These are phyloP conservation scores for Penicillium digitatum DNA, from an alignment of 2,329 filamentous ascomycete species.

Conservation along the genomic window DNA sequence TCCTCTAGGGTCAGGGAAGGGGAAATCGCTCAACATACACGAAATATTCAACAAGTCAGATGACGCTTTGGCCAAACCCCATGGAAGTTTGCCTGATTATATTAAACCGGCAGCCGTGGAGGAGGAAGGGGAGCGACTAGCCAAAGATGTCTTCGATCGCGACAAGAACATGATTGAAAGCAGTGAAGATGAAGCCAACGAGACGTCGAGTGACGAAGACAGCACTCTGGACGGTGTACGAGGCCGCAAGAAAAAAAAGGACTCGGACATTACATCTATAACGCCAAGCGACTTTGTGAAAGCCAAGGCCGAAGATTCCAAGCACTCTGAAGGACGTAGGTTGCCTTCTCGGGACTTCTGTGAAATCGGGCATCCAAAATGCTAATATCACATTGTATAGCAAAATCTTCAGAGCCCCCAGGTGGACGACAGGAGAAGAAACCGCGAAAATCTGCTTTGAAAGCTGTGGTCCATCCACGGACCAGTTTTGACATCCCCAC, in stretches of 20 bases:
- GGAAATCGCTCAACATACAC: conserved; percentile 62
- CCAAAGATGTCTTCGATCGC: conserved; percentile 67
- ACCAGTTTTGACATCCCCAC: conserved; percentile 71
- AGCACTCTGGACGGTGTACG: conserved; percentile 35
- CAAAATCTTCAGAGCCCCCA: conserved; percentile 10
- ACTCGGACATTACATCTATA: conserved; percentile 26
- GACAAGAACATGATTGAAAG: conserved; percentile 61
- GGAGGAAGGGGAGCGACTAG: conserved; percentile 51
- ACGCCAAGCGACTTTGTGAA: conserved; percentile 27
- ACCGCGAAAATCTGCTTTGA: conserved; percentile 36
- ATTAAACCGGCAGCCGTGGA: conserved; percentile 49
- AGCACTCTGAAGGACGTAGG: conserved; percentile 72
- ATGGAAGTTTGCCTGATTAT: conserved; percentile 60
- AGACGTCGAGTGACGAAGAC: conserved; percentile 63
- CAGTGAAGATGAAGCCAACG: conserved; percentile 58
- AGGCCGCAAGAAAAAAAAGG: conserved; percentile 28
- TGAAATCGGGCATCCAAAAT: background rate
- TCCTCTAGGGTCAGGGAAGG: conserved; percentile 51
- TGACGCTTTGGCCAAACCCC: conserved; percentile 61
- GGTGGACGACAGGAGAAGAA: conserved; percentile 36
- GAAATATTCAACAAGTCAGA: conserved; percentile 70
- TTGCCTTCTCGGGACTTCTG: background rate
- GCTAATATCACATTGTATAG: conserved; percentile 8
- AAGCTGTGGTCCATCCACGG: conserved; percentile 66
- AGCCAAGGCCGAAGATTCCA: conserved; percentile 49